Conservation (phyloP, 2,329 filamentous ascomycete genomes). For the Cryphonectria parasitica region DNA sequence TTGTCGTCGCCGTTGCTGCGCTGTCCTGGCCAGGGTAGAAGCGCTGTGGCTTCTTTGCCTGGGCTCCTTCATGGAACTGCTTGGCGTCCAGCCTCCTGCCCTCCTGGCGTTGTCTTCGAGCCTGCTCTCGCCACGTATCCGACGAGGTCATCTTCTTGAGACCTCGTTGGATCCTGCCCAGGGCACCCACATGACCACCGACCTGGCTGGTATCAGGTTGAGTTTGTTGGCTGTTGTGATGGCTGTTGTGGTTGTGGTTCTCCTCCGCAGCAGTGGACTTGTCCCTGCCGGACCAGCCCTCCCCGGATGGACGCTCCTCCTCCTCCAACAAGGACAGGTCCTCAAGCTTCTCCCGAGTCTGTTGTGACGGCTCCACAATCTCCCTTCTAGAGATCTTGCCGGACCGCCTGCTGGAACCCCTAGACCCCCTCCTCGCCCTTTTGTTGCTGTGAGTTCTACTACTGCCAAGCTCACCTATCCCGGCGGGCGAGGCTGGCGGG, state of each 20-base stretch:
- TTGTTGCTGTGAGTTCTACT: not conserved
- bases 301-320: not conserved
- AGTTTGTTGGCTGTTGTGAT: not conserved
- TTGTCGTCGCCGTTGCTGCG: no score
- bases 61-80: constrained; percentile 21
- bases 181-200: constrained; percentile 11
- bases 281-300: not conserved
- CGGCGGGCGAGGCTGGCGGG: constrained; percentile 17
- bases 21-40: constrained; percentile 19
- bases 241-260: no score
- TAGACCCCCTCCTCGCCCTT: constrained; percentile 10
- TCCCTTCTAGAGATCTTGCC: constrained; percentile 25
- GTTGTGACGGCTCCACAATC: constrained; percentile 17
- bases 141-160: constrained; percentile 25
- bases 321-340: constrained; percentile 14
- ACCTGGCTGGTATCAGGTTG: not conserved
- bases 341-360: constrained; percentile 23
- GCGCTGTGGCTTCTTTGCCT: constrained; percentile 25
- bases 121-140: constrained; percentile 13
- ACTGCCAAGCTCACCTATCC: constrained; percentile 6
- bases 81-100: constrained; percentile 12
- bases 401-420: constrained; percentile 14
- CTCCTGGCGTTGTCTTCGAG: not conserved
- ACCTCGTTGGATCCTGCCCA: constrained; percentile 26
- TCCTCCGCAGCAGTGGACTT: not conserved